A percentile compares a stretch with the other conserved stretches of the same genome.
phyloP scores from a whole-genome alignment of 306 rosid genomes.

The Inga leiocalycina region DNA sequence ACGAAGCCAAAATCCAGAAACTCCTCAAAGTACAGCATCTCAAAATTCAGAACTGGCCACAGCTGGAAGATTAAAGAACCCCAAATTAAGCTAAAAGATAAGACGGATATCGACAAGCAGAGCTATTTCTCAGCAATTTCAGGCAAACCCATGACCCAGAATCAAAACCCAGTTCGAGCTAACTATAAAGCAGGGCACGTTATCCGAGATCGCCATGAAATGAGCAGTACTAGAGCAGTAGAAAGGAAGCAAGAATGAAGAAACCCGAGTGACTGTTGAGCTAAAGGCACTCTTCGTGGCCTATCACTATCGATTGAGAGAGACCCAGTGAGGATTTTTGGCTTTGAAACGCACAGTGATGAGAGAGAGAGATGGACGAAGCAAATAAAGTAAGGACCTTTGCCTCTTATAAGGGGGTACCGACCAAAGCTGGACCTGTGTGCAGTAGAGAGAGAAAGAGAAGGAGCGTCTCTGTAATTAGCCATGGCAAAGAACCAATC shows the following conservation, averaged over 20 bases:
- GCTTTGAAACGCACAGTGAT: constrained; percentile 41
- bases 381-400: constrained; percentile 35
- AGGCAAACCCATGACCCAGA: constrained; percentile 42
- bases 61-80: background rate
- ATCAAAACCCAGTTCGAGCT: constrained; percentile 38
- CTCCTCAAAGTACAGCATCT: constrained; percentile 36
- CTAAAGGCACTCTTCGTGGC: constrained; percentile 50
- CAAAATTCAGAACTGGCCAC: constrained; percentile 29
- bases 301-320: constrained; percentile 73
- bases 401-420: constrained; percentile 69
- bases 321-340: constrained; percentile 52
- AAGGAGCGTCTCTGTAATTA: constrained; percentile 44
- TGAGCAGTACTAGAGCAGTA: constrained; percentile 5
- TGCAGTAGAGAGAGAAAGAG: constrained; percentile 53
- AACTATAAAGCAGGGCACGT: constrained; percentile 43
- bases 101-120: constrained; percentile 25
- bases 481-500: constrained; percentile 40
- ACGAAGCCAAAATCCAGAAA: constrained; percentile 43
- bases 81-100: constrained; percentile 13
- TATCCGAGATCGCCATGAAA: constrained; percentile 59
- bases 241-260: constrained; percentile 26
- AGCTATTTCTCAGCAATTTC: constrained; percentile 21
- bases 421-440: constrained; percentile 71
- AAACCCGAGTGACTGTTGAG: constrained; percentile 38
- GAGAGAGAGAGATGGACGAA: constrained; percentile 39